phyloP scores from a whole-genome alignment of 2,329 filamentous ascomycete genomes.

The Eutypa lata region DNA sequence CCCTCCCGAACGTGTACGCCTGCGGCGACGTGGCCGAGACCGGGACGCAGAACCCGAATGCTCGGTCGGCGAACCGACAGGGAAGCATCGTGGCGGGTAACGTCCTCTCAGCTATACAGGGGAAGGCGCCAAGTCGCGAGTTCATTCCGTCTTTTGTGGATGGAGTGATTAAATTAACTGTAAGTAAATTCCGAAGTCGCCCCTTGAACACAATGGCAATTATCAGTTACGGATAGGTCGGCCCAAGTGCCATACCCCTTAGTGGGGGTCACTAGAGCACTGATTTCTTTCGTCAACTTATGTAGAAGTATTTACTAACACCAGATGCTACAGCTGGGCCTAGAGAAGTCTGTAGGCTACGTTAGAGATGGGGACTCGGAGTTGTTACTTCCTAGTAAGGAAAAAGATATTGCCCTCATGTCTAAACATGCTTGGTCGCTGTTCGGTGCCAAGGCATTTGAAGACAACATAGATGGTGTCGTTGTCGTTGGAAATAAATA shows the following conservation, averaged over 20 bases:
- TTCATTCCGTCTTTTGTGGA: conserved; percentile 47
- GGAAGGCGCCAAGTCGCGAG: conserved; percentile 32
- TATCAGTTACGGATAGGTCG: no score
- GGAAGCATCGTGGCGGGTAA: conserved; percentile 52
- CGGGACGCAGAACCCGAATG: conserved; percentile 48
- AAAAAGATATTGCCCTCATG: conserved; percentile 43
- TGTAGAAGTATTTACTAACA: conserved; percentile 3
- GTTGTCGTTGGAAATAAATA: neutral
- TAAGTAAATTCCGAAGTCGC: neutral
- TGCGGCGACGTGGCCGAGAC: conserved; percentile 62
- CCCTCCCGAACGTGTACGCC: conserved; percentile 53
- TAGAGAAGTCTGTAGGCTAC: conserved; percentile 39
- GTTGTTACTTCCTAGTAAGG: conserved; percentile 37
- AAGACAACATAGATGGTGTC: conserved; percentile 25
- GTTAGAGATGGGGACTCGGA: conserved; percentile 42
- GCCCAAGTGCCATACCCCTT: no score
- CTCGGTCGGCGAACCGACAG: conserved; percentile 52
- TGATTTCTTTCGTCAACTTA: neutral
- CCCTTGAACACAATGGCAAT: no score
- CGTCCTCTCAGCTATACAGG: conserved; percentile 44
- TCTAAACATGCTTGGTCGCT: conserved; percentile 38
- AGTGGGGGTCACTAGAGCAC: no score
- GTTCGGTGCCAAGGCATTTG: conserved; percentile 43
- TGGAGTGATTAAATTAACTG: conserved; percentile 49
- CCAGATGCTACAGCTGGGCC: conserved; percentile 24